Evolutionary conservation across 2,329 filamentous ascomycete genomes (phyloP), one percentile per base, ranked within the genome.

Genomic region (Elsinoe ampelina): DNA sequence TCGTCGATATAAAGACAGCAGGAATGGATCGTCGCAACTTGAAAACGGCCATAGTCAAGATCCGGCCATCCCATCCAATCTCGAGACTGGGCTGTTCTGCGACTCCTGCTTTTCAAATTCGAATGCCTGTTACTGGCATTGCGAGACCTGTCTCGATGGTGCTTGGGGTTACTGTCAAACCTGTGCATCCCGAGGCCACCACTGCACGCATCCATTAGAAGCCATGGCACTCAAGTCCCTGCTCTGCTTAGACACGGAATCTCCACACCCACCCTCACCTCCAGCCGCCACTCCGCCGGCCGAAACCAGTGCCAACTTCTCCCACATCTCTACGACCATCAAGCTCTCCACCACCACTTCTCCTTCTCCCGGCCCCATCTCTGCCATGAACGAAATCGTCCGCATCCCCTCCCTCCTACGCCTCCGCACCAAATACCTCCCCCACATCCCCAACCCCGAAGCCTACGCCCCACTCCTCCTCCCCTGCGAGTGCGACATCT

Each of bases 81-180:
- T 93, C 0, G 83, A 93, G 69, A 84, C 81, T 54, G 92, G 92
- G 17, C 84, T 88, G 5, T 96, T 96, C 69, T 97, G 92, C 68
- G 82, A 86, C 36, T 79, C 80, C 48, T 96, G 92, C 68, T 75
- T 79, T 15, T 75, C 80, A 0, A 87, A 83, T 75, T 80, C 89
- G 0, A 91, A 95, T 64, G 80, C 85, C 54, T 93, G 89, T 70
- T 95, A 88, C 71, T 97, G 91, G 92, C 84, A 87, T 60, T 97
- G 92, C 69, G 82, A 86, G 58, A 70, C 79, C 22, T 97, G 92
- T 72, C 95, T 95, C 64, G 84, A 93, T 60, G 92, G 89, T 4
- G 91, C 95, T 66, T 97, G 91, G 91, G 92, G 92, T 0, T 96
- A 89, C 68, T 97, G 92, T 72, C 89, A 91, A 64, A 74, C 79